Conservation (phyloP, 805 yeast genomes). For the Danielia reshetovae region DNA sequence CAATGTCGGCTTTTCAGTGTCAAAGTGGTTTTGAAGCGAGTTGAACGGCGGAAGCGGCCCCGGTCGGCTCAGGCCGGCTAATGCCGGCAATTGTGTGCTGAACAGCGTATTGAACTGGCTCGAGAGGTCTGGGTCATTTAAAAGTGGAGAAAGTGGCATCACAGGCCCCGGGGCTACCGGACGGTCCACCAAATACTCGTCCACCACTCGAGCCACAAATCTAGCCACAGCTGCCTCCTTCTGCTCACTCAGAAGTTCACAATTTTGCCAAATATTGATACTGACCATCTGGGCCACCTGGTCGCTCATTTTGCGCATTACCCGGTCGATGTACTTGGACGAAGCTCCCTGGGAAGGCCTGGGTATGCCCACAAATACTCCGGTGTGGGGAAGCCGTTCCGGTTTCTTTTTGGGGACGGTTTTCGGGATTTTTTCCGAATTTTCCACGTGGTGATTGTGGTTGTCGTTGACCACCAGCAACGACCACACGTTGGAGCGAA, state of each 20-base stretch:
- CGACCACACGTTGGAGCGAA: slow-evolving; percentile 52
- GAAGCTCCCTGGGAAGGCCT: slow-evolving; percentile 1
- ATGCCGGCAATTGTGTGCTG: slow-evolving; percentile 18
- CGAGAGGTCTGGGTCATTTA: slow-evolving; percentile 25
- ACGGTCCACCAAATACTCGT: slow-evolving; percentile 4
- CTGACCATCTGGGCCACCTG: slow-evolving; percentile 2
- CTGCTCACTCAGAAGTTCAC: slow-evolving; percentile 2
- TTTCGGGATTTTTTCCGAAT: neutral
- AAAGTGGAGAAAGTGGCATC: slow-evolving; percentile 29
- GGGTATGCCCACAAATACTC: slow-evolving; percentile 1
- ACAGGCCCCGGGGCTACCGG: slow-evolving; percentile 1
- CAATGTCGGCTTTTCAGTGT: slow-evolving; percentile 2
- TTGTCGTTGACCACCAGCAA: slow-evolving; percentile 56
- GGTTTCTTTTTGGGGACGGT: neutral
- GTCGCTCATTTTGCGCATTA: neutral
- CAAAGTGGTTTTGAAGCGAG: slow-evolving; percentile 29
- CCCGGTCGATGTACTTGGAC: slow-evolving; percentile 2
- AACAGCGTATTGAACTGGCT: too few species aligned
- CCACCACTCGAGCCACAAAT: slow-evolving; percentile 4
- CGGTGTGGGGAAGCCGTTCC: too few species aligned
- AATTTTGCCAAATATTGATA: slow-evolving; percentile 3
- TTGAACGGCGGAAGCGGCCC: slow-evolving; percentile 34
- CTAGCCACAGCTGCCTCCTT: slow-evolving; percentile 4
- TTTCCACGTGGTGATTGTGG: slow-evolving; percentile 47
- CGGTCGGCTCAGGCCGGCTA: slow-evolving; percentile 1